Conservation (phyloP, 768 basidiomycete species). For the Boletus rubescentipes region DNA sequence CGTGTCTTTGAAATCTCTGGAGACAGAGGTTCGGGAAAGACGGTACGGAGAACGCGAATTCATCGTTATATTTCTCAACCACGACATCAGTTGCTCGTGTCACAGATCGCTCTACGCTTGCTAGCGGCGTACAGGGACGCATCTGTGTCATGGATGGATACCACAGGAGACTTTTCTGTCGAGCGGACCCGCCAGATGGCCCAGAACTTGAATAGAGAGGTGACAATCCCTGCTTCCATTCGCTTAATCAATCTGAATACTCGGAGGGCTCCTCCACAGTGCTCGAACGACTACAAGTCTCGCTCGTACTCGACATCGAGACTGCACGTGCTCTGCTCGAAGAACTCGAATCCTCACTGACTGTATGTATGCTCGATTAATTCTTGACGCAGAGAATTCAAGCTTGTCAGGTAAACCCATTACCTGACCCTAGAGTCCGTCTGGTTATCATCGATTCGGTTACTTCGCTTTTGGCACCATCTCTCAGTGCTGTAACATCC, state of each 20-base stretch:
- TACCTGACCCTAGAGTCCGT: slow-evolving; percentile 26
- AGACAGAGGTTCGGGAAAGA: slow-evolving; percentile 63
- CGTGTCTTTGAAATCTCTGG: slow-evolving; percentile 71
- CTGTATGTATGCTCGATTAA: slow-evolving; percentile 21
- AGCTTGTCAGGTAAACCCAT: slow-evolving; percentile 9
- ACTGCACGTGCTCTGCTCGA: slow-evolving; percentile 51
- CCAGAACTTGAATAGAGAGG: slow-evolving; percentile 23
- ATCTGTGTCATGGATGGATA: slow-evolving; percentile 69
- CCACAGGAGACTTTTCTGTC: slow-evolving; percentile 62
- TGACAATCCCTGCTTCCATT: slow-evolving; percentile 17
- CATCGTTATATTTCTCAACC: slow-evolving; percentile 1
- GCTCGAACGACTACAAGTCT: slow-evolving; percentile 59
- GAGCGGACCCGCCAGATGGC: slow-evolving; percentile 45
- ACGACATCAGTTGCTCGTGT: slow-evolving; percentile 52
- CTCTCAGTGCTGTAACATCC: slow-evolving; percentile 62
- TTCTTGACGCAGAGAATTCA: slow-evolving; percentile 1
- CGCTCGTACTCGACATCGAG: slow-evolving; percentile 58
- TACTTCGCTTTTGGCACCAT: slow-evolving; percentile 61
- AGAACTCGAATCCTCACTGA: slow-evolving; percentile 34
- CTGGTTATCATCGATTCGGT: slow-evolving; percentile 66
- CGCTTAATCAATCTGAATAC: slow-evolving; percentile 3
- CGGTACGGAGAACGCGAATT: slow-evolving; percentile 43
- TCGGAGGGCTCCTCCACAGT: slow-evolving; percentile 31
- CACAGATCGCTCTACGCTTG: slow-evolving; percentile 57
- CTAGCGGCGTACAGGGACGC: slow-evolving; percentile 40